A percentile compares a stretch with the other conserved stretches of the same genome.
Evolutionary conservation across 805 yeast species (phyloP).

Genomic region (Suhomyces sp.): DNA sequence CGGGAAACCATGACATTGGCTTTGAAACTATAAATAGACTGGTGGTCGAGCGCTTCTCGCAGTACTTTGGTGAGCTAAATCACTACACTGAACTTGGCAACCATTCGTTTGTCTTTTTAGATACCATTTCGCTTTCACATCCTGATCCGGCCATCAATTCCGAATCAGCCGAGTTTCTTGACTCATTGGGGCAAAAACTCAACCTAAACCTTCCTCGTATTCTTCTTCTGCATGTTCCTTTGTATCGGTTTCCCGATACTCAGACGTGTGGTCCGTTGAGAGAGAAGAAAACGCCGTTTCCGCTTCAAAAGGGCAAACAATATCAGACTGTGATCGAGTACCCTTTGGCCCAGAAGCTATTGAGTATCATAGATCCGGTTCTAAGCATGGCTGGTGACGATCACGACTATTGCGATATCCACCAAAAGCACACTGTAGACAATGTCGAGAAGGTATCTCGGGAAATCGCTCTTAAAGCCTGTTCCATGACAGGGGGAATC

Average conservation of each 20-base stretch:
- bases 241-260: constrained; percentile 61
- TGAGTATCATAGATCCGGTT: constrained; percentile 60
- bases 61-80: constrained; percentile 72
- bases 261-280: constrained; percentile 75
- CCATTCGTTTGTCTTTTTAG: constrained; percentile 72
- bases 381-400: constrained; percentile 89
- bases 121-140: constrained; percentile 79
- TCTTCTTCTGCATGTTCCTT: constrained; percentile 82
- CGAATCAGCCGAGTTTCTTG: constrained; percentile 57
- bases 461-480: constrained; percentile 85
- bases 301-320: constrained; percentile 72
- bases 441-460: constrained; percentile 16
- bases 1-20: constrained; percentile 98
- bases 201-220: constrained; percentile 53
- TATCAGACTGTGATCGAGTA: constrained; percentile 85
- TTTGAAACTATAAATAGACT: constrained; percentile 68
- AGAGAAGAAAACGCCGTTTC: constrained; percentile 64
- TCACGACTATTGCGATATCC: constrained; percentile 88
- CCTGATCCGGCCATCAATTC: constrained; percentile 36
- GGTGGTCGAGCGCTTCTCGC: constrained; percentile 60
- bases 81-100: constrained; percentile 56
- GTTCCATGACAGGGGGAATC: constrained; percentile 93
- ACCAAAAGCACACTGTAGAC: constrained; percentile 40
- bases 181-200: constrained; percentile 22
- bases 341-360: constrained; percentile 54